These are phyloP conservation scores for Tolypocladium tundrense DNA, from an alignment of 2,329 filamentous ascomycete genomes.

Conservation along the genomic window DNA sequence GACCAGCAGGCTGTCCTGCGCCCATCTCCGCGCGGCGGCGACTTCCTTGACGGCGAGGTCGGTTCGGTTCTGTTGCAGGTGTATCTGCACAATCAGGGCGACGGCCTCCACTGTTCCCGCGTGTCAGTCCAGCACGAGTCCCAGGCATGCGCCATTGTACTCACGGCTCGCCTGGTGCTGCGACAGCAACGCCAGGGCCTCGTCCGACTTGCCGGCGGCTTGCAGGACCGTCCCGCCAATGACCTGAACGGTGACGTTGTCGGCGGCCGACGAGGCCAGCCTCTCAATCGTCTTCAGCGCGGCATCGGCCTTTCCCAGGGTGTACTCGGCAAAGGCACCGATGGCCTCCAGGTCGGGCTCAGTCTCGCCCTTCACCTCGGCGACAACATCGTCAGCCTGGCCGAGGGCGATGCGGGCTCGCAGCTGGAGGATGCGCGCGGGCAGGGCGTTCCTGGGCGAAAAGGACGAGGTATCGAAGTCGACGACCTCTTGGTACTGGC, in stretches of 20 bases:
- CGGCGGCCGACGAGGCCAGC: conserved; percentile 54
- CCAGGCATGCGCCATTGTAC: conserved; percentile 20
- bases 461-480: conserved; percentile 77
- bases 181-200: conserved; percentile 67
- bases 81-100: conserved; percentile 82
- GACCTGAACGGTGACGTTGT: conserved; percentile 75
- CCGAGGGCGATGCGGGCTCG: conserved; percentile 78
- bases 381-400: conserved; percentile 62
- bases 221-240: conserved; percentile 75
- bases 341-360: conserved; percentile 69
- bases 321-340: conserved; percentile 61
- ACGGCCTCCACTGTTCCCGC: conserved; percentile 57
- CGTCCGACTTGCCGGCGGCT: conserved; percentile 69
- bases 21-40: conserved; percentile 77
- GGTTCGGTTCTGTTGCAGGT: conserved; percentile 81
- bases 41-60: conserved; percentile 90
- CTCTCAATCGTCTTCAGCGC: conserved; percentile 56
- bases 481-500: conserved; percentile 77
- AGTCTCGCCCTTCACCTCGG: conserved; percentile 54
- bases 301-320: conserved; percentile 46
- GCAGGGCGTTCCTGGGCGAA: conserved; percentile 65
- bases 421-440: conserved; percentile 67
- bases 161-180: conserved; percentile 80
- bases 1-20: conserved; percentile 85
- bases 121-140: conserved; percentile 10